Percentiles rank a stretch among this genome's conserved stretches.
Conservation (phyloP, 805 yeast species). For the Starmerella apis region DNA sequence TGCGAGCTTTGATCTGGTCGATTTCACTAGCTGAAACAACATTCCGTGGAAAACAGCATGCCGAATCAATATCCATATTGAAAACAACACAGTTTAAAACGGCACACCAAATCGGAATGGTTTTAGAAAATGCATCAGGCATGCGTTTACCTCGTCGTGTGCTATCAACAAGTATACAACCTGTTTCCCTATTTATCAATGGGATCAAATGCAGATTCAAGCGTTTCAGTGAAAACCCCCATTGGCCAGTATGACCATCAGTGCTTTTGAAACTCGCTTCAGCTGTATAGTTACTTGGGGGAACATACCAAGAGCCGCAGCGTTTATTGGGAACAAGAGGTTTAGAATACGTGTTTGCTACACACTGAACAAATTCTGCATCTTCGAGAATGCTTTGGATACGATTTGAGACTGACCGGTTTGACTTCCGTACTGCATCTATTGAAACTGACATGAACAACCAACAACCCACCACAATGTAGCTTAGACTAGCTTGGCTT, state of each 20-base stretch:
- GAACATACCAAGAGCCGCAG: constrained; percentile 79
- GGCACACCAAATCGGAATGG: constrained; percentile 87
- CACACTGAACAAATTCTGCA: constrained; percentile 40
- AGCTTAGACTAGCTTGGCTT: no score
- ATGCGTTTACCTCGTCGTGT: constrained; percentile 74
- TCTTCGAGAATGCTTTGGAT: constrained; percentile 65
- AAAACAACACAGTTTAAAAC: constrained; percentile 51
- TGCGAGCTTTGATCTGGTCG: constrained; percentile 38
- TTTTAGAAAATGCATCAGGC: constrained; percentile 81
- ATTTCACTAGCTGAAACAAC: constrained; percentile 51
- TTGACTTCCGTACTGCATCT: constrained; percentile 35
- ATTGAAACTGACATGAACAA: constrained; percentile 7
- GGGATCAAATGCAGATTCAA: constrained; percentile 63
- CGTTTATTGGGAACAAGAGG: constrained; percentile 58
- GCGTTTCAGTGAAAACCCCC: constrained; percentile 68
- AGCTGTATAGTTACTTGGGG: constrained; percentile 35
- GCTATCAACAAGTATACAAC: constrained; percentile 59
- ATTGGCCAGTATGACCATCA: constrained; percentile 76
- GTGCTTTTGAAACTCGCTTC: constrained; percentile 78
- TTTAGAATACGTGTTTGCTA: constrained; percentile 31
- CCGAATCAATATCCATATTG: constrained; percentile 32
- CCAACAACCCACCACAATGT: no score
- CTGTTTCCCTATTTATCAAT: constrained; percentile 36
- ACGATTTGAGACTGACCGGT: constrained; percentile 35
- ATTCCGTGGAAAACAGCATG: constrained; percentile 38